phyloP scores from a whole-genome alignment of 371 early-diverging fungal genomes.

The Syncephalastrum racemosum region DNA sequence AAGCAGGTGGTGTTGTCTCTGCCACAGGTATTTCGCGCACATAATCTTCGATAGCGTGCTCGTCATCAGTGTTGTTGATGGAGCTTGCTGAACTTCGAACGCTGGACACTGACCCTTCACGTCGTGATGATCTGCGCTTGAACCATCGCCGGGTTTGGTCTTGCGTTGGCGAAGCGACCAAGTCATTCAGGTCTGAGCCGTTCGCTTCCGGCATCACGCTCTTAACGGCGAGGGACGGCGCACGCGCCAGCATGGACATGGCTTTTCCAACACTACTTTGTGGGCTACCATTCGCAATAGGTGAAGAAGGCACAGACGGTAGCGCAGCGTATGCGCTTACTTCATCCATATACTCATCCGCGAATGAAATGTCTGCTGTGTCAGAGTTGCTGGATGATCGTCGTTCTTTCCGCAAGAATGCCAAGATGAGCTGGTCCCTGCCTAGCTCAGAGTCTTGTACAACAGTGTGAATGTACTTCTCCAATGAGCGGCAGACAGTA shows the following conservation, averaged over 20 bases:
- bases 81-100: conserved; percentile 8
- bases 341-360: conserved; percentile 38
- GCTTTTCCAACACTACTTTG: conserved; percentile 20
- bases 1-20: neutral
- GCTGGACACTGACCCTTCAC: conserved; percentile 34
- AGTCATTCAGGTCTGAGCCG: neutral
- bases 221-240: conserved; percentile 19
- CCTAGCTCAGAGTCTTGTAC: conserved; percentile 45
- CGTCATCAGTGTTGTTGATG: conserved; percentile 8
- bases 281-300: neutral
- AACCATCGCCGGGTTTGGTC: conserved; percentile 16
- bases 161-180: conserved; percentile 15
- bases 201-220: conserved; percentile 11
- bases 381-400: conserved; percentile 16
- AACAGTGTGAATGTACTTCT: conserved; percentile 34
- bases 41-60: neutral
- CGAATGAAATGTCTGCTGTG: conserved; percentile 24
- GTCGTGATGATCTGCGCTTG: conserved; percentile 9
- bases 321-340: conserved; percentile 21
- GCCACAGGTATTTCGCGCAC: too few species aligned
- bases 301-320: conserved; percentile 5
- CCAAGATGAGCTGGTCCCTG: conserved; percentile 30
- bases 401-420: conserved; percentile 46
- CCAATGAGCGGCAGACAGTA: conserved; percentile 22
- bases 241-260: conserved; percentile 20